Conservation (phyloP, 495 filamentous ascomycete species). For the Lasiosphaeriaceae sp. region DNA sequence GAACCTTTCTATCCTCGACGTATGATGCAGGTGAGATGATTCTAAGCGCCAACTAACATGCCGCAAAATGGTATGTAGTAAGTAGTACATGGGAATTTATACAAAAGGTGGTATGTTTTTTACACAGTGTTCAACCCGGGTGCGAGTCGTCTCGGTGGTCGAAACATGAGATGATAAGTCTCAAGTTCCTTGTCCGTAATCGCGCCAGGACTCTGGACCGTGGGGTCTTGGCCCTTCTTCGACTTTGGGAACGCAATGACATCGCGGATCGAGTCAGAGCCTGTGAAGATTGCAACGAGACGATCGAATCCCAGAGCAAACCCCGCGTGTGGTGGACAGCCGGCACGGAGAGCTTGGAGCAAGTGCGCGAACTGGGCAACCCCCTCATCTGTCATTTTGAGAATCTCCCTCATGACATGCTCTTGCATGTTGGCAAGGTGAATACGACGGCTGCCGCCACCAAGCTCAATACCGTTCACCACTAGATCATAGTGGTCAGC, state of each 20-base stretch:
- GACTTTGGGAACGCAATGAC: conserved; percentile 97
- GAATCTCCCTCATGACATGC: conserved; percentile 77
- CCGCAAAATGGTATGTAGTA: neutral
- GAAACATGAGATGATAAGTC: conserved; percentile 61
- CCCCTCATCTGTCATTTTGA: conserved; percentile 59
- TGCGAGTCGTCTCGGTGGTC: neutral
- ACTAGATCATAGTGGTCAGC: conserved; percentile 94
- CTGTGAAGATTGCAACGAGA: conserved; percentile 74
- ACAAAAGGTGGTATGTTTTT: neutral
- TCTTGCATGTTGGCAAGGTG: conserved; percentile 82
- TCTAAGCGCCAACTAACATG: too few species aligned
- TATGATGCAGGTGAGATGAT: neutral
- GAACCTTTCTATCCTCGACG: neutral
- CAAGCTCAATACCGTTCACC: conserved; percentile 90
- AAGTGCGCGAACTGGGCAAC: conserved; percentile 79
- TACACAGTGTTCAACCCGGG: conserved; percentile 2
- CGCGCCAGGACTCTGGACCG: conserved; percentile 69
- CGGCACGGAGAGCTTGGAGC: conserved; percentile 72
- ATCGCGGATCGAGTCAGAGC: conserved; percentile 73
- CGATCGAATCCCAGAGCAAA: conserved; percentile 92
- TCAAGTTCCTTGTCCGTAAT: conserved; percentile 61
- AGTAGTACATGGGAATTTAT: neutral
- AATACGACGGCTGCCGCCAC: conserved; percentile 89
- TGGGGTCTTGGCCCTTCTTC: conserved; percentile 76
- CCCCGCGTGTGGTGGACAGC: conserved; percentile 96